phyloP scores from a whole-genome alignment of 768 basidiomycete species.

The Collybia sp. region DNA sequence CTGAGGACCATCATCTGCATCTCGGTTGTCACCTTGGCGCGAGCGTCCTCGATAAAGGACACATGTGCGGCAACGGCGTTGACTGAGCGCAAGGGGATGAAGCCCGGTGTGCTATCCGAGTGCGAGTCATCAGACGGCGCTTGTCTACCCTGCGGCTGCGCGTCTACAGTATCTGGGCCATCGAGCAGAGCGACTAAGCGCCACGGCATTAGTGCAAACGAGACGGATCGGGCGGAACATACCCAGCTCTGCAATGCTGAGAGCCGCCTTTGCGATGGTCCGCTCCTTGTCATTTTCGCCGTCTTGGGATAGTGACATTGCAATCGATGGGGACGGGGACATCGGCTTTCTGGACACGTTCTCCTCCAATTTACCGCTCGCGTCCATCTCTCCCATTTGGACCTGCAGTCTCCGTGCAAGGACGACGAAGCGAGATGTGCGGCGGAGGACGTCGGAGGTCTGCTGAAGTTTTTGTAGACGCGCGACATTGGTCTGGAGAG shows the following conservation, averaged over 20 bases:
- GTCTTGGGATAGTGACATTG: conserved; percentile 48
- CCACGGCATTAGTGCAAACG: conserved; percentile 4
- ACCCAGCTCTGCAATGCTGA: conserved; percentile 91
- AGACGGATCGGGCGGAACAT: conserved; percentile 21
- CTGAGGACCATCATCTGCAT: conserved; percentile 90
- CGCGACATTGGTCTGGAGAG: conserved; percentile 63
- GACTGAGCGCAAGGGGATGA: conserved; percentile 68
- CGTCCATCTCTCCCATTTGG: conserved; percentile 76
- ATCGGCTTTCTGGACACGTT: conserved; percentile 9
- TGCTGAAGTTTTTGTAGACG: conserved; percentile 77
- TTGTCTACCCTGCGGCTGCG: neutral
- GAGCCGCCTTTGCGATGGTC: conserved; percentile 88
- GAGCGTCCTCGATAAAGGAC: conserved; percentile 67
- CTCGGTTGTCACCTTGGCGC: conserved; percentile 66
- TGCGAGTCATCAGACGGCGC: conserved; percentile 12
- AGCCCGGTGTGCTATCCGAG: conserved; percentile 12
- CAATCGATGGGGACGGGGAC: conserved; percentile 14
- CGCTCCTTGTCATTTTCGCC: conserved; percentile 62
- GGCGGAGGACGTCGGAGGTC: conserved; percentile 78
- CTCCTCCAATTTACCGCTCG: conserved; percentile 8
- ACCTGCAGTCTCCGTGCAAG: conserved; percentile 77
- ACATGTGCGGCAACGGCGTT: conserved; percentile 66
- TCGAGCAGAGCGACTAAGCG: conserved; percentile 47
- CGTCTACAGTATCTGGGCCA: conserved; percentile 19
- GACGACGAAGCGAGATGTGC: conserved; percentile 80